Base-by-base conservation (phyloP, 352 stramenopile species). In the Lagenidium giganteum region DNA sequence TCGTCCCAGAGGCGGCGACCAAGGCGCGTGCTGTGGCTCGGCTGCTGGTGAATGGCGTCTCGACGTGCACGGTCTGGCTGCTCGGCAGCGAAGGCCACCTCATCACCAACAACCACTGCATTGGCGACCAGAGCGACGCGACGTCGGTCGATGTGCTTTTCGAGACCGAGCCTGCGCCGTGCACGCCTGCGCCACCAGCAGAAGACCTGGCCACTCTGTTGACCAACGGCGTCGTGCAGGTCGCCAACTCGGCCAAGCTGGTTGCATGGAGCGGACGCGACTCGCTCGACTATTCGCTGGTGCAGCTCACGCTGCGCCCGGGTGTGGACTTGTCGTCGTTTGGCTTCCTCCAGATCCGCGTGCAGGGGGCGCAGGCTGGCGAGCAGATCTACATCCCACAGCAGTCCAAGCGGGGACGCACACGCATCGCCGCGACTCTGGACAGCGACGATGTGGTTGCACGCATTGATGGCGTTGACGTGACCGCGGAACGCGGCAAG, bases 361-460 rank as follows among this genome's bases (percentile, higher is more conserved):
- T 57, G 4, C 32, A 46, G 2, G 68, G 64, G 9, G 49, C 50
- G 1, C 31, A 44, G 4, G 40, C 43, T 8, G 34, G 53, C 8
- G 65, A 81, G 49, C 50, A 68, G 28, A 74, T 76, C 37, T 80
- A 74, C 46, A 55, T 80, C 12, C 68, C 68, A 0, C 64, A 81
- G 48, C 62, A 81, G 37, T 61, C 60, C 35, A 76, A 70, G 48
- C 34, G 42, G 18, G 46, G 37, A 5, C 20, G 42, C 28, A 58
- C 52, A 38, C 54, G 46, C 18, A 57, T 81, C 31, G 54, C 62
- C 8, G 42, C 40, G 2, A 41, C 56, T 0, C 47, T 52, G 7
- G 68, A 70, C 53, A 34, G 43, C 28, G 68, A 57, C 13, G 46
- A 57, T 24, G 49, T 43, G 14, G 16, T 36, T 5, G 55, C 52